Conservation (phyloP, 352 stramenopile species). For the Pythium phragmitis region DNA sequence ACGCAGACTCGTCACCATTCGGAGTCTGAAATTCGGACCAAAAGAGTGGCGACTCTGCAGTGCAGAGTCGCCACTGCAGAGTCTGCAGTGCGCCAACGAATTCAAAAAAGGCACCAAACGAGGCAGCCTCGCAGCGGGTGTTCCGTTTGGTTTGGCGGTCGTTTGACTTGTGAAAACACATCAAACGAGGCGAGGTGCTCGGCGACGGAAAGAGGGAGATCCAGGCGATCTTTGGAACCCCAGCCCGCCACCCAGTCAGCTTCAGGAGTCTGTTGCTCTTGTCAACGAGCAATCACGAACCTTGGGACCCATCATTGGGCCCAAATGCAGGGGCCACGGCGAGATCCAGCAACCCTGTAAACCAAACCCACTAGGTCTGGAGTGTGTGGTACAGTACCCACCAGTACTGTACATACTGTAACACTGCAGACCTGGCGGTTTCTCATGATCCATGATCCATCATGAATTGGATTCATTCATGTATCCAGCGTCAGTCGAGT, state of each 20-base stretch:
- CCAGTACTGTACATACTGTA: background rate
- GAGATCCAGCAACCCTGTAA: no score
- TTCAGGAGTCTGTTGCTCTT: background rate
- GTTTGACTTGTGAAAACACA: no score
- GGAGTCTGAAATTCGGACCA: no score
- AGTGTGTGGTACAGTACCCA: background rate
- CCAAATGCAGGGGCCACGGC: no score
- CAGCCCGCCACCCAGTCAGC: background rate
- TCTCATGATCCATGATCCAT: background rate
- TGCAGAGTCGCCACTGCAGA: no score
- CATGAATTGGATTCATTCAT: background rate
- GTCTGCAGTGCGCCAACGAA: no score
- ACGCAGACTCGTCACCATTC: no score
- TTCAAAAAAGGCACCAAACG: no score
- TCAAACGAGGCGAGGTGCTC: background rate
- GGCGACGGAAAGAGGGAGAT: background rate
- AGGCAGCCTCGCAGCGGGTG: background rate
- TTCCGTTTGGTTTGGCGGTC: background rate
- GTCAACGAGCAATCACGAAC: background rate
- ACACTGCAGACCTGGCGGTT: background rate
- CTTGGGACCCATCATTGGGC: no score
- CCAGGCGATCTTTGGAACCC: constrained; percentile 1
- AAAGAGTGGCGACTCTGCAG: no score
- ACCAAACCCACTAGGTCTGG: no score
- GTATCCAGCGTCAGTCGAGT: background rate